Evolutionary conservation across 2,329 filamentous ascomycete species (phyloP).

Genomic region (Penicillium sumatraense): DNA sequence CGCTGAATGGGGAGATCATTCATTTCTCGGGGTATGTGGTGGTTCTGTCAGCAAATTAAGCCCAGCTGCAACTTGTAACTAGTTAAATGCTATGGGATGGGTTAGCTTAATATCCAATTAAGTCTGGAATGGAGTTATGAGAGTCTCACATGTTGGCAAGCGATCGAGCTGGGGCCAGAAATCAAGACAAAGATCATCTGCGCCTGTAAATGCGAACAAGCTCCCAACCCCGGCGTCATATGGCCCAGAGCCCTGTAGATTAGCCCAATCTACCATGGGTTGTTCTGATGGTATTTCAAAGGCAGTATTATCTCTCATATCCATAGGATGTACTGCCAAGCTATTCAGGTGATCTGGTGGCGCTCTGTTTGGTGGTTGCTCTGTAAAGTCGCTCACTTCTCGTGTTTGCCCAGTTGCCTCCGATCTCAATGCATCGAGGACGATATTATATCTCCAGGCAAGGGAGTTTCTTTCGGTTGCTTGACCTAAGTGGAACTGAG

Average conservation of each 20-base stretch:
- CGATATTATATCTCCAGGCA: constrained; percentile 7
- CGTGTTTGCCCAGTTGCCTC: background rate
- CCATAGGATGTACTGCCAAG: background rate
- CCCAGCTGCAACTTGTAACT: background rate
- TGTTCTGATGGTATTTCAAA: background rate
- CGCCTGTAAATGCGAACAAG: constrained; percentile 23
- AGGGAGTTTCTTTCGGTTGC: constrained; percentile 7
- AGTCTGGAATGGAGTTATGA: background rate
- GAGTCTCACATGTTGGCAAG: constrained; percentile 27
- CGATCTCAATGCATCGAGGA: constrained; percentile 3
- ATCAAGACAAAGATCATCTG: constrained; percentile 27
- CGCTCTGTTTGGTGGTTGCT: background rate
- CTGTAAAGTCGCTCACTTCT: background rate
- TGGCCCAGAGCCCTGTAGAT: background rate
- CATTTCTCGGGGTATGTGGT: too few species aligned
- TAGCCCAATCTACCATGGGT: constrained; percentile 1
- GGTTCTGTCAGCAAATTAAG: background rate
- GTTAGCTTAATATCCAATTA: background rate
- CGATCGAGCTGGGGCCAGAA: constrained; percentile 35
- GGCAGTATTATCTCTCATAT: background rate
- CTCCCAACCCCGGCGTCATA: constrained; percentile 21
- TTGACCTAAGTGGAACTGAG: constrained; percentile 4
- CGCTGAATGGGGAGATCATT: too few species aligned
- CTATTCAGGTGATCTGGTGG: background rate
- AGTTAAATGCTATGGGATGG: background rate